phyloP scores from a whole-genome alignment of 768 basidiomycete genomes.

The Lactifluus pinguis region DNA sequence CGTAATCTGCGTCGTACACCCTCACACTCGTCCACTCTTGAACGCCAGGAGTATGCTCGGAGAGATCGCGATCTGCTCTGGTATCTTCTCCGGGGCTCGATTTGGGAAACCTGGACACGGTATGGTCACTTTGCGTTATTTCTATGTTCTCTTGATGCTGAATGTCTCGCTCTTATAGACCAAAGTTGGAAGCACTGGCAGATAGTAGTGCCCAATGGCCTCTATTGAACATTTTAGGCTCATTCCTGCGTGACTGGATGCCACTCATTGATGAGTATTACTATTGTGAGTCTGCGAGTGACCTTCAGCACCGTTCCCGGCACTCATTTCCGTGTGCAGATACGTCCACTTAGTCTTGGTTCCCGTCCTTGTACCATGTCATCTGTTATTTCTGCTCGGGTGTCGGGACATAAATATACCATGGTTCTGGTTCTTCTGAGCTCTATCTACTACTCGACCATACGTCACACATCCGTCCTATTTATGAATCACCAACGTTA shows the following conservation, averaged over 20 bases:
- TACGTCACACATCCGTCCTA: neutral
- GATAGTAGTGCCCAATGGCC: conserved; percentile 47
- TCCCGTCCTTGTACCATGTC: neutral
- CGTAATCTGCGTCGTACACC: conserved; percentile 65
- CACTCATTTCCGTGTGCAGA: conserved; percentile 7
- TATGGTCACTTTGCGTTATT: conserved; percentile 22
- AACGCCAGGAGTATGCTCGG: conserved; percentile 71
- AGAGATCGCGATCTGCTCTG: conserved; percentile 76
- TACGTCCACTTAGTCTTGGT: conserved; percentile 10
- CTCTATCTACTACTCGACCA: neutral
- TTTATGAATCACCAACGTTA: conserved; percentile 1
- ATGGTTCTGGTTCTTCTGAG: neutral
- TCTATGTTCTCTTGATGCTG: neutral
- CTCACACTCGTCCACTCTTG: conserved; percentile 50
- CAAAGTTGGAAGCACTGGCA: conserved; percentile 62
- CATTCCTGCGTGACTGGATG: conserved; percentile 76
- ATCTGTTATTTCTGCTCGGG: neutral
- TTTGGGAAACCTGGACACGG: conserved; percentile 79
- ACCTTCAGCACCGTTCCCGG: neutral
- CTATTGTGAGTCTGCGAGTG: conserved; percentile 57
- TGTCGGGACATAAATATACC: conserved; percentile 2
- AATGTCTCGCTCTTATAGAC: conserved; percentile 33
- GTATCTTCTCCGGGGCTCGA: conserved; percentile 78
- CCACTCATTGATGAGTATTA: conserved; percentile 85
- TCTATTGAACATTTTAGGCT: conserved; percentile 57